Conservation (phyloP, 2,329 filamentous ascomycete genomes). For the Pyrenochaeta sp. region DNA sequence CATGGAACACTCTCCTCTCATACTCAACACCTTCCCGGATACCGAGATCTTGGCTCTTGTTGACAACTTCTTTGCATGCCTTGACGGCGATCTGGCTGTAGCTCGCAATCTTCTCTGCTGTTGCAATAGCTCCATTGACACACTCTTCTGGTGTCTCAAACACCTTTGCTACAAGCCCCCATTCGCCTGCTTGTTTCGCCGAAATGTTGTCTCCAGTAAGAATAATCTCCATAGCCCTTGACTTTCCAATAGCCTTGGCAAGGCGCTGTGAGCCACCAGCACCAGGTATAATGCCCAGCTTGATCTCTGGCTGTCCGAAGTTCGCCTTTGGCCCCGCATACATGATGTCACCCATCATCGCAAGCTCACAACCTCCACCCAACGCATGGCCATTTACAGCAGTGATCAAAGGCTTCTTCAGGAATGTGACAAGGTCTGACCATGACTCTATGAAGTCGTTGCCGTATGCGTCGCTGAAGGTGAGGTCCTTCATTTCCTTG, state of each 20-base stretch:
- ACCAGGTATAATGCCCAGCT: conserved; percentile 90
- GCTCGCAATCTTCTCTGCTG: conserved; percentile 87
- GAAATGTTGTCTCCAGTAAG: conserved; percentile 72
- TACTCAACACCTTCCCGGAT: conserved; percentile 92
- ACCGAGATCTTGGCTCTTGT: conserved; percentile 94
- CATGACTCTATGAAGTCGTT: conserved; percentile 94
- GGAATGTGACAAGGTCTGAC: conserved; percentile 81
- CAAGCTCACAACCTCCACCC: conserved; percentile 94
- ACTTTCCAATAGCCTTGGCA: conserved; percentile 68
- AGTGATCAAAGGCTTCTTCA: conserved; percentile 94
- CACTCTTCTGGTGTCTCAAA: conserved; percentile 84
- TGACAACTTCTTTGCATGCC: conserved; percentile 96
- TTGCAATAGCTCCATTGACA: conserved; percentile 80
- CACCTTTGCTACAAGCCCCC: conserved; percentile 86
- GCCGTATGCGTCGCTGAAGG: conserved; percentile 86
- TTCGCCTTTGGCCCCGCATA: conserved; percentile 88
- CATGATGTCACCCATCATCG: conserved; percentile 95
- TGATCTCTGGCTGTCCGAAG: conserved; percentile 97
- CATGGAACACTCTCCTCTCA: conserved; percentile 92
- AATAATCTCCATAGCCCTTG: conserved; percentile 57
- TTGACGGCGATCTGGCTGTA: conserved; percentile 88
- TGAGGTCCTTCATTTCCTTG: conserved; percentile 96
- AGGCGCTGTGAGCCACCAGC: conserved; percentile 91
- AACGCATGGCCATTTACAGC: conserved; percentile 95
- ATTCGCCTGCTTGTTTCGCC: conserved; percentile 83